Evolutionary conservation across 345 rosid genomes (phyloP), one percentile per base, ranked within the genome.

Genomic region (Salix arbutifolia): DNA sequence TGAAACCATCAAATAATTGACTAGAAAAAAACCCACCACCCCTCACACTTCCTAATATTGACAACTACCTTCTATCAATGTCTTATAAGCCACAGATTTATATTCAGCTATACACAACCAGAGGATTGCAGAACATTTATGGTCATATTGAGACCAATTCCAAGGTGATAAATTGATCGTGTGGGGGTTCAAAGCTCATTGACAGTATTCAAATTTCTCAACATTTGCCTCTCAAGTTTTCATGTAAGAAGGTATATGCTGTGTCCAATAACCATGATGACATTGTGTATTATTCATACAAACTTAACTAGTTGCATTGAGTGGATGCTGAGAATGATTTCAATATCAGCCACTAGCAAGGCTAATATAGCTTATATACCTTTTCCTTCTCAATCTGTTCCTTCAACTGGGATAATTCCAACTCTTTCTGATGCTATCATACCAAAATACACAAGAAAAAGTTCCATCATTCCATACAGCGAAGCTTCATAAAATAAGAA

Each of bases 341-440:
- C 11, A 26, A 61, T 33, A 53, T 33, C n/a, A 16, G 40, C 62
- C 30, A 10, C 33, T 18, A 21, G 19, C 70, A 77, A 71, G 52
- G 79, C 70, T 26, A 52, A 66, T 33, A 70, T 61, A 71, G 61
- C 64, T 70, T 38, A 62, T 66, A 26, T 81, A 93, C 99, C 93
- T 90, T 88, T 87, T 93, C 99, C 88, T 87, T 91, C 83, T 91
- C 90, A 84, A 91, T 89, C 78, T 84, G 94, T 74, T 95, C 92
- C 84, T 91, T 91, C 87, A 95, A 83, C 74, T 2, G 84, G 66
- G 90, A 87, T 78, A 95, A 72, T 83, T 95, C 96, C 89, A 89
- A 80, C 90, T 91, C 97, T 86, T 91, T 95, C 76, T 91, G 91
- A 76, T 82, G 89, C 99, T 93, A 81, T 66, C 56, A 74, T 83